A percentile compares a stretch with the other conserved stretches of the same genome.
phyloP scores from a whole-genome alignment of 768 basidiomycete species.

The Mycena belliarum region DNA sequence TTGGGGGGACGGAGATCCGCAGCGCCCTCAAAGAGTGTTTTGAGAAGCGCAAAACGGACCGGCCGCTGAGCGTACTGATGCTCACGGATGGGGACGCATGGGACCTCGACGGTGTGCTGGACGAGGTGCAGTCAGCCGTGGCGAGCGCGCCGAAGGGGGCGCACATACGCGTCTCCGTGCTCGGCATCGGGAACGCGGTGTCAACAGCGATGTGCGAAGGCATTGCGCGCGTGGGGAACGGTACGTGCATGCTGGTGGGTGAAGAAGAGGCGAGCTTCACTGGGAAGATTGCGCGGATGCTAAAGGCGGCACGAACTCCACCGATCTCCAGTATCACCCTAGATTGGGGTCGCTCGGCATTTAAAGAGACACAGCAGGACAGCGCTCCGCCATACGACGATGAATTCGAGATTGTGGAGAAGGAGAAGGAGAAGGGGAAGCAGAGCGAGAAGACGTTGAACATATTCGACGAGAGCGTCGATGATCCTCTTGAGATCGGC shows the following conservation, averaged over 20 bases:
- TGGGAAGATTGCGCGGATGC: conserved; percentile 39
- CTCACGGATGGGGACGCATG: conserved; percentile 45
- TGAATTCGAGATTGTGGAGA: conserved; percentile 18
- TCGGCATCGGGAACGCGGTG: conserved; percentile 44
- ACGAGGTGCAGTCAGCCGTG: conserved; percentile 24
- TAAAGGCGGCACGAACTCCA: conserved; percentile 40
- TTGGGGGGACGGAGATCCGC: conserved; percentile 42
- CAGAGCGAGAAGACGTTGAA: neutral
- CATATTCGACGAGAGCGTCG: conserved; percentile 16
- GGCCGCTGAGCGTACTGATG: conserved; percentile 41
- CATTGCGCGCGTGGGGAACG: conserved; percentile 44
- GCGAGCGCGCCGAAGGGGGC: conserved; percentile 22
- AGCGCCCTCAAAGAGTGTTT: conserved; percentile 35
- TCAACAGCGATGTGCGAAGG: conserved; percentile 42
- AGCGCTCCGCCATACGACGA: neutral
- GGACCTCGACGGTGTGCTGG: conserved; percentile 15
- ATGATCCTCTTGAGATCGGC: neutral
- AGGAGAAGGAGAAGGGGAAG: neutral
- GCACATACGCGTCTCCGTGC: conserved; percentile 41
- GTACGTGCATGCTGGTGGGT: conserved; percentile 38
- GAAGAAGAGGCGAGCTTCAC: conserved; percentile 42
- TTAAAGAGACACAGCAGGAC: neutral
- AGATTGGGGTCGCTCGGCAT: conserved; percentile 33
- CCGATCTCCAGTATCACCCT: conserved; percentile 39
- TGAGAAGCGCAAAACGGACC: conserved; percentile 26